A percentile compares a stretch with the other conserved stretches of the same genome.
Evolutionary conservation across 169 alveolate genomes (phyloP).

Genomic region (Perkinsus chesapeaki): DNA sequence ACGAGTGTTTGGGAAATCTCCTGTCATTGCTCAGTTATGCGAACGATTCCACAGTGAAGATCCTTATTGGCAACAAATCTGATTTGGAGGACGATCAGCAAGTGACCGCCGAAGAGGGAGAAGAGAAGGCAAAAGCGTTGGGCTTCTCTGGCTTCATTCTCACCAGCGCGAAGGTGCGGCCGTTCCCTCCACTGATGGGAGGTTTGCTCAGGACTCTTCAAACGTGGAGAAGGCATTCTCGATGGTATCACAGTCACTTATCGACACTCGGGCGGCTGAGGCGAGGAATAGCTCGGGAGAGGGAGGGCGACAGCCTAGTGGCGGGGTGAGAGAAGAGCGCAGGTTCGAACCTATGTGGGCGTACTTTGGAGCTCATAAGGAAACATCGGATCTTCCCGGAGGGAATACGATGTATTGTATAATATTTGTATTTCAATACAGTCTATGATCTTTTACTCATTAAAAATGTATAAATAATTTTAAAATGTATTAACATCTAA

Average conservation of each 20-base stretch:
- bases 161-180: slow-evolving; percentile 34
- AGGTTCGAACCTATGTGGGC: not conserved
- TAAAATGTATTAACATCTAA: too few relatives aligned
- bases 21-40: slow-evolving; percentile 57
- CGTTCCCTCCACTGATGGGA: too few relatives aligned
- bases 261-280: slow-evolving; percentile 12
- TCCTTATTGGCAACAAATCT: slow-evolving; percentile 92
- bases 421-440: too few relatives aligned
- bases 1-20: not conserved
- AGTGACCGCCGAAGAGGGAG: slow-evolving; percentile 58
- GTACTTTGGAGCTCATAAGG: too few relatives aligned
- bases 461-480: too few relatives aligned
- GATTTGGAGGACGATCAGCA: slow-evolving; percentile 65
- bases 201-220: not conserved
- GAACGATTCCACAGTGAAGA: slow-evolving; percentile 76
- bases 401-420: too few relatives aligned
- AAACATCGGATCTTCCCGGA: too few relatives aligned
- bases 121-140: slow-evolving; percentile 45
- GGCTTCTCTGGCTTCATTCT: slow-evolving; percentile 29
- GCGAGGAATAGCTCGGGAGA: too few relatives aligned
- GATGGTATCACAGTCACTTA: slow-evolving; percentile 36
- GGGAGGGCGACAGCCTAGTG: not conserved
- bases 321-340: not conserved
- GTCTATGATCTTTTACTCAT: too few relatives aligned
- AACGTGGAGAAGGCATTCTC: slow-evolving; percentile 14